Evolutionary conservation across 345 rosid genomes (phyloP).

Genomic region (Raphanus raphanistrum): DNA sequence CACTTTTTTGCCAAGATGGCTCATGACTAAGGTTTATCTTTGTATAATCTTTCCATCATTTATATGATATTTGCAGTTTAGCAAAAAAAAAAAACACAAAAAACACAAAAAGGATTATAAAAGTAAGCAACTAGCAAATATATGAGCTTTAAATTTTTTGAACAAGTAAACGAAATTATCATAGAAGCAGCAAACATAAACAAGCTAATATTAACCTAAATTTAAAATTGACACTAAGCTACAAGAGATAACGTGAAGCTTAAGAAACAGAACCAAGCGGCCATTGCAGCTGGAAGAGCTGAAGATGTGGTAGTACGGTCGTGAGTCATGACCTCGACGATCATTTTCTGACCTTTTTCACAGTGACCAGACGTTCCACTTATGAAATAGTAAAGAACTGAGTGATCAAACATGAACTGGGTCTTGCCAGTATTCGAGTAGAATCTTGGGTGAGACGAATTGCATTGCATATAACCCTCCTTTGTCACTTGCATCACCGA

Average conservation of each 20-base stretch:
- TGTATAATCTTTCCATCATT: too few relatives aligned
- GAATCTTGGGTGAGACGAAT: conserved; percentile 1
- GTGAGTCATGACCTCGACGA: background rate
- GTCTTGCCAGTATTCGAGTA: conserved; percentile 5
- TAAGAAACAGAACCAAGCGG: background rate
- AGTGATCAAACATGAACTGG: conserved; percentile 8
- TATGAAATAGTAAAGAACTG: conserved; percentile 1
- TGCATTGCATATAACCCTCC: background rate
- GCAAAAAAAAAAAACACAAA: too few relatives aligned
- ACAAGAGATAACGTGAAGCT: background rate
- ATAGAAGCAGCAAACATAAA: background rate
- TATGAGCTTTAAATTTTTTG: background rate
- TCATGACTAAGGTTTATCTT: too few relatives aligned
- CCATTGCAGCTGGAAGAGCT: background rate
- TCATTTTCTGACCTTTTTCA: conserved; percentile 1
- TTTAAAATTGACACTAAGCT: background rate
- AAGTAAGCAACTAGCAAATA: background rate
- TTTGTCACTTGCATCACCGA: conserved; percentile 8
- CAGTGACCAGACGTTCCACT: conserved; percentile 4
- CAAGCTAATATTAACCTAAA: background rate
- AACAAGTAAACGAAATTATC: background rate
- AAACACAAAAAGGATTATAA: too few relatives aligned
- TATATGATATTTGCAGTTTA: too few relatives aligned
- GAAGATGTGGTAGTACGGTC: background rate
- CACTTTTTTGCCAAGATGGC: too few relatives aligned